Evolutionary conservation across 75 land plant genomes (phyloP), one percentile per base, ranked within the genome.

Genomic region (Chamaecyparis obtusa): DNA sequence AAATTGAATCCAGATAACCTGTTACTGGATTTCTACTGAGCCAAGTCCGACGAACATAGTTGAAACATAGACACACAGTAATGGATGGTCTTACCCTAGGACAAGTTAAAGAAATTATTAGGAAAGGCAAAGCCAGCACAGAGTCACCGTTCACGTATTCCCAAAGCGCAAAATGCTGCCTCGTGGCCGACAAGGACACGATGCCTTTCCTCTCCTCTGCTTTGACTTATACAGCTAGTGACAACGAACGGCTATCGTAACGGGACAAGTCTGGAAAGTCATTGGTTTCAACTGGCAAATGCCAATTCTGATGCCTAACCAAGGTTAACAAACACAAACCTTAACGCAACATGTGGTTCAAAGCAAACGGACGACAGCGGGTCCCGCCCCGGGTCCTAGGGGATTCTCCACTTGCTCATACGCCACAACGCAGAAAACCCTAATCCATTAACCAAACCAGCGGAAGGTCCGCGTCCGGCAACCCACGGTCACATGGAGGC

Each of bases 141-240:
- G 49, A 44, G 44, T 80, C 83, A n/a, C n/a, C n/a, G n/a, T n/a
- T n/a, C n/a, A 80, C 83, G 43, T 81, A 81, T 46, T 81, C 83
- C 83, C 83, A 81, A 46, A 81, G 51, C 54, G 5, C 6, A 46
- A 10, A 7, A 7, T 46, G 83, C 83, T 41, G 83, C 9, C 83
- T 81, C 49, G 51, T 46, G 83, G 83, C 83, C 49, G 83, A 81
- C 83, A 81, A n/a, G 3, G 30, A 81, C 48, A 81, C 48, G 83
- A 81, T 81, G 49, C 83, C 69, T 24, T 33, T 64, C 69, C 9
- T 27, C 69, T 64, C n/a, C n/a, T 64, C 5, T 24, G 69, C n/a
- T 64, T 64, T 64, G 69, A 64, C 69, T 64, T 64, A 21, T 1
- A 64, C 69, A 5, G 9, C 69, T 7, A 24, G 69, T 21, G 69